Conservation (phyloP, 176 grass and related monocot genomes). For the Oryza meyeriana region DNA sequence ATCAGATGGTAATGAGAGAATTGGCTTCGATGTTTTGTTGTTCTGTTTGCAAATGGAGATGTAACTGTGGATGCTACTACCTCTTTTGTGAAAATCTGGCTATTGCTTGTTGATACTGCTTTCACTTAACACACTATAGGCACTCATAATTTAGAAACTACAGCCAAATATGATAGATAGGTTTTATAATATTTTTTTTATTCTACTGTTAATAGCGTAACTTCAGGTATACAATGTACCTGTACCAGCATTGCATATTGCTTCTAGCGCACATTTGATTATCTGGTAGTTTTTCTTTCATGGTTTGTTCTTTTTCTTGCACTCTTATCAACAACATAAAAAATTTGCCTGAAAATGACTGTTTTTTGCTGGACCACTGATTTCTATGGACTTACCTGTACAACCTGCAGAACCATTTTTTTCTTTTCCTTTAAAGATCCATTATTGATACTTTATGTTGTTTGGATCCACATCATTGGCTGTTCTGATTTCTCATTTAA, state of each 20-base stretch:
- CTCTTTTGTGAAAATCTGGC: not conserved
- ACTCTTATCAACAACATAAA: not conserved
- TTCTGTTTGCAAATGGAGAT: conserved; percentile 10
- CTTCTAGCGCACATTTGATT: not conserved
- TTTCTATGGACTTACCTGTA: not conserved
- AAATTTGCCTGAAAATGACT: not conserved
- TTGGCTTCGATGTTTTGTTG: not conserved
- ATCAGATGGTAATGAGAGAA: conserved; percentile 71
- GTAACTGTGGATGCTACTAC: not conserved
- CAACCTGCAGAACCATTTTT: not conserved
- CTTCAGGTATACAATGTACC: not conserved
- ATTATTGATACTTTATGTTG: not conserved
- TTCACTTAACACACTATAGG: not conserved
- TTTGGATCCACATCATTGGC: not conserved
- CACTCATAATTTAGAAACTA: conserved; percentile 1
- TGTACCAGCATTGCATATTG: not conserved
- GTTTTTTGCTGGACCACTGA: not conserved
- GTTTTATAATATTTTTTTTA: not conserved
- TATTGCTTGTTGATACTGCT: not conserved
- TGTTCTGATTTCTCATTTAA: conserved; percentile 3
- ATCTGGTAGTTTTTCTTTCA: conserved; percentile 8
- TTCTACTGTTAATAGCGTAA: not conserved
- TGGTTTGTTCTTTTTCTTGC: conserved; percentile 1
- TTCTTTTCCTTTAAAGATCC: not conserved
- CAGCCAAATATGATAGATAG: not conserved